Conservation (phyloP, 1,139 yeast species). For the Pichia sp. region DNA sequence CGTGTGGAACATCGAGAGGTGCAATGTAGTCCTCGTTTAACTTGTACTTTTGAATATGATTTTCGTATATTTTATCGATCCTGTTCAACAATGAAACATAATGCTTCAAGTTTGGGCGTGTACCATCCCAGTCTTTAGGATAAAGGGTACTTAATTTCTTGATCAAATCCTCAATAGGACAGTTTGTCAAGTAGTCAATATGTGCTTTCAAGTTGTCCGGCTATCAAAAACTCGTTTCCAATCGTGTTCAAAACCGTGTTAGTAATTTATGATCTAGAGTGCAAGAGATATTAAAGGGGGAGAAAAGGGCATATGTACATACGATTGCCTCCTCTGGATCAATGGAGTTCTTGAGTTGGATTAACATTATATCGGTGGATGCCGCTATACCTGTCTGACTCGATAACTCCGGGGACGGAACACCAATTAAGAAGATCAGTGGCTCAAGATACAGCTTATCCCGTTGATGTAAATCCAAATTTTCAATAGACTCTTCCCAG, state of each 20-base stretch:
- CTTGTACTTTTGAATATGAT: constrained; percentile 49
- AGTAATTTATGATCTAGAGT: not conserved
- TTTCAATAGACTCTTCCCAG: not conserved
- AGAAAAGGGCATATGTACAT: constrained; percentile 8
- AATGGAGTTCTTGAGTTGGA: constrained; percentile 3
- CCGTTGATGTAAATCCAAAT: not conserved
- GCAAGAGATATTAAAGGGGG: not conserved
- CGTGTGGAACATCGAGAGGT: constrained; percentile 41
- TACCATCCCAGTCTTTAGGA: constrained; percentile 36
- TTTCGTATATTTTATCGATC: constrained; percentile 64
- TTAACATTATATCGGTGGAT: constrained; percentile 9
- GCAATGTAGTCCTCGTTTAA: constrained; percentile 46
- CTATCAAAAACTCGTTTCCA: constrained; percentile 5
- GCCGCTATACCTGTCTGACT: not conserved
- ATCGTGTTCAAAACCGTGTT: not conserved
- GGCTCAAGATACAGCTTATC: not conserved
- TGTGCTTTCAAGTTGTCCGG: constrained; percentile 19
- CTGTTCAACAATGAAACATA: constrained; percentile 77
- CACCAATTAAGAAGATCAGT: not conserved
- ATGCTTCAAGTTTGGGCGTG: constrained; percentile 50
- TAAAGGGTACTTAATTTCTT: constrained; percentile 26
- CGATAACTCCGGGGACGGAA: not conserved
- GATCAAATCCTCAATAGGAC: constrained; percentile 32
- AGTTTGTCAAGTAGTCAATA: constrained; percentile 18
- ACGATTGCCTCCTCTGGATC: constrained; percentile 17